Conservation (phyloP, 441 rosid genomes). For the Rhodomyrtus psidioides region DNA sequence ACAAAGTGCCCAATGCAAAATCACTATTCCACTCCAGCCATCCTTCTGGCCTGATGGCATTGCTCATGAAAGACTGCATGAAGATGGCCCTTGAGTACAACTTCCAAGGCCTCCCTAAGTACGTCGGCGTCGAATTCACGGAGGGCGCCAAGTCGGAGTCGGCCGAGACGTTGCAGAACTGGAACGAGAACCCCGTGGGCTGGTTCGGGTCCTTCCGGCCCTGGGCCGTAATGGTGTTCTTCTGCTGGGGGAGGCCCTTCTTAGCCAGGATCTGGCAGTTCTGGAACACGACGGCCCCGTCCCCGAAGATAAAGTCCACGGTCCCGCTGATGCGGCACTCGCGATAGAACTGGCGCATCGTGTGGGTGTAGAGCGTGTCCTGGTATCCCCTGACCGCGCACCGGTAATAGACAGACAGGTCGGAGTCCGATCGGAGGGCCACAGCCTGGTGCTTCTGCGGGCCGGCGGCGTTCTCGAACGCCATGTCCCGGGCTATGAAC, state of each 20-base stretch:
- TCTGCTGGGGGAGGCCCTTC: conserved; percentile 39
- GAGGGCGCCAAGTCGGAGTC: conserved; percentile 50
- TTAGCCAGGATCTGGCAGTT: conserved; percentile 34
- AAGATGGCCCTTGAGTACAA: conserved; percentile 60
- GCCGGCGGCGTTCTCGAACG: conserved; percentile 81
- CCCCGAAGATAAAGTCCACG: conserved; percentile 61
- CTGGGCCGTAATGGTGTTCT: conserved; percentile 61
- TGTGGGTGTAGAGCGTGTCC: conserved; percentile 80
- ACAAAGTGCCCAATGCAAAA: conserved; percentile 49
- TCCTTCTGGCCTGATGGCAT: conserved; percentile 58
- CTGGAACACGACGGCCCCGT: conserved; percentile 52
- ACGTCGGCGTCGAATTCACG: conserved; percentile 46
- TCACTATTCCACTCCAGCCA: conserved; percentile 78
- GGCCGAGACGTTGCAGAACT: conserved; percentile 72
- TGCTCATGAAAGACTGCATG: conserved; percentile 52
- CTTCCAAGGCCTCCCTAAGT: conserved; percentile 94
- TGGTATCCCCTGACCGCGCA: conserved; percentile 69
- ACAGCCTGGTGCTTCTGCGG: conserved; percentile 81
- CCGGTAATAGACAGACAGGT: conserved; percentile 53
- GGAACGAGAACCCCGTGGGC: conserved; percentile 71
- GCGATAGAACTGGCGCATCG: conserved; percentile 85
- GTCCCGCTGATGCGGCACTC: conserved; percentile 69
- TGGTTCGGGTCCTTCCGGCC: conserved; percentile 43
- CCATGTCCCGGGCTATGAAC: conserved; percentile 71
- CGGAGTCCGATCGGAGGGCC: conserved; percentile 72